A percentile compares a stretch with the other conserved stretches of the same genome.
Conservation (phyloP, 495 filamentous ascomycete genomes). For the Hyphodiscus hymeniophilus region DNA sequence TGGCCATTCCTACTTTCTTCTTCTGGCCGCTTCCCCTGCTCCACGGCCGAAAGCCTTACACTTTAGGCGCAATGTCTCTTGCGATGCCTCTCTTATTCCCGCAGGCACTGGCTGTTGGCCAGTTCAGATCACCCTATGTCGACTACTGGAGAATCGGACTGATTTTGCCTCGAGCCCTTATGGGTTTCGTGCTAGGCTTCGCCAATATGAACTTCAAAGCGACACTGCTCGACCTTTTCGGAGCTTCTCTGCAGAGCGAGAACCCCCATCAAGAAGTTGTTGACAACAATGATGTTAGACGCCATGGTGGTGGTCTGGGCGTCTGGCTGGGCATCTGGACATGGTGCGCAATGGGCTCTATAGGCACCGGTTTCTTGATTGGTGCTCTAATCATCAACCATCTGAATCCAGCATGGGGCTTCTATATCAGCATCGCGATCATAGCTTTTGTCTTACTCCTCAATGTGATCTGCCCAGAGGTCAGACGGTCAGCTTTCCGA, state of each 20-base stretch:
- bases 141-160: constrained; percentile 49
- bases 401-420: constrained; percentile 58
- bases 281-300: constrained; percentile 50
- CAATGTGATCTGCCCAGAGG: constrained; percentile 59
- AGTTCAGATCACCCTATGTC: constrained; percentile 45
- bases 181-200: constrained; percentile 63
- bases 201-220: constrained; percentile 66
- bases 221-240: constrained; percentile 65
- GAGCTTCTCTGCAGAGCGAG: constrained; percentile 59
- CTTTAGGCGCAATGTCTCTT: constrained; percentile 51
- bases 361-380: constrained; percentile 59
- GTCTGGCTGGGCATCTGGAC: constrained; percentile 72
- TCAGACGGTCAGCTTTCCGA: constrained; percentile 53
- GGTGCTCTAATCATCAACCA: constrained; percentile 56
- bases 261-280: constrained; percentile 65
- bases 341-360: constrained; percentile 60
- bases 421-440: constrained; percentile 60
- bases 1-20: constrained; percentile 57
- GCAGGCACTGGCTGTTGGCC: constrained; percentile 54
- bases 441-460: constrained; percentile 51
- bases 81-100: constrained; percentile 69
- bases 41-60: constrained; percentile 70
- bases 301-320: constrained; percentile 68
- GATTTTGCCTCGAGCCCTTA: constrained; percentile 50
- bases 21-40: constrained; percentile 71